Evolutionary conservation across 495 filamentous ascomycete species (phyloP).

Genomic region (Xylaria curta): DNA sequence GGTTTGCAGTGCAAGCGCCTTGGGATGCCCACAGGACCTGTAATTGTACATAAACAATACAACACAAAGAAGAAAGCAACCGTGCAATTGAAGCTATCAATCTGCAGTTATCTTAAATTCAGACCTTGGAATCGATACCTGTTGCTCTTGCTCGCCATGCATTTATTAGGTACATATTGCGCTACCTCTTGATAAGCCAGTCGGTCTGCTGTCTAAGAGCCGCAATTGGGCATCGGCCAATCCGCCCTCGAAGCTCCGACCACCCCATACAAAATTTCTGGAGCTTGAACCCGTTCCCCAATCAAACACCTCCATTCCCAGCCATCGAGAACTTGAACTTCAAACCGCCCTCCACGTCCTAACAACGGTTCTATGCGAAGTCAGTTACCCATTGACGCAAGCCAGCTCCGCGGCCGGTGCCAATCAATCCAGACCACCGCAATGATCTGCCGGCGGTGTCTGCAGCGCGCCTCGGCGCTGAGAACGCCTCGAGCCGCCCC

Average conservation of each 20-base stretch:
- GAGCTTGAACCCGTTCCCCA: conserved; percentile 32
- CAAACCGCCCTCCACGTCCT: not conserved
- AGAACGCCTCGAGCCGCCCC: conserved; percentile 29
- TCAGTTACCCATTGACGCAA: not conserved
- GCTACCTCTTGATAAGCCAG: not conserved
- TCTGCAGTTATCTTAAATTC: not conserved
- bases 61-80: conserved; percentile 13
- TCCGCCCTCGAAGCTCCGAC: conserved; percentile 37
- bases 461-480: conserved; percentile 46
- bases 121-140: not conserved
- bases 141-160: not conserved
- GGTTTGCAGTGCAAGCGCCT: conserved; percentile 12
- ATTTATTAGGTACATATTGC: not conserved
- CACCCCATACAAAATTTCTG: conserved; percentile 54
- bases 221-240: conserved; percentile 31
- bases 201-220: not conserved
- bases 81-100: conserved; percentile 8
- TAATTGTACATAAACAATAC: conserved; percentile 25
- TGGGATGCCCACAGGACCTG: not conserved
- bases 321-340: not conserved
- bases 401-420: not conserved
- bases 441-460: conserved; percentile 58
- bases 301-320: not conserved
- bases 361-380: not conserved
- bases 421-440: conserved; percentile 3